Evolutionary conservation across 257 asterid species (phyloP), one percentile per base, ranked within the genome.

Genomic region (Przewalskia tangutica): DNA sequence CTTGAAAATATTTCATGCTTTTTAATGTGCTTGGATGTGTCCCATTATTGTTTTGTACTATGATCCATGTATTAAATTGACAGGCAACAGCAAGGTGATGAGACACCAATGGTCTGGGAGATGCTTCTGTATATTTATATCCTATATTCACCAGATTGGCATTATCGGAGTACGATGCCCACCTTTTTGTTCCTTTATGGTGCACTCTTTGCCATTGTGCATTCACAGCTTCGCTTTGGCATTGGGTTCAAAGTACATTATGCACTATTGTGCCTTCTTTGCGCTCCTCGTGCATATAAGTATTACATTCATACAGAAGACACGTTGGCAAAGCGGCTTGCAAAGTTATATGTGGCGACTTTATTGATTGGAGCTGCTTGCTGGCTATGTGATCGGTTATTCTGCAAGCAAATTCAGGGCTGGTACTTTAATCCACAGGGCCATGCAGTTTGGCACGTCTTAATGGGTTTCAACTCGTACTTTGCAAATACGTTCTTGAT

Each of bases 51-150:
- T 70, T 68, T 9, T 75, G 23, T 80, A 64, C 75, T 50, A 63
- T 64, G 59, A 50, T 44, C 77, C 53, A 23, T 71, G 76, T 70
- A 83, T 67, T 81, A 53, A 66, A 42, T 84, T 84, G 86, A 56
- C 87, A 93, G 97, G 92, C 95, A 92, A 88, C 98, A 93, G 84
- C 98, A 95, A 86, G 99, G 97, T 40, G 99, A 95, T 80, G 99
- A 95, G 90, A 95, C 99, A n/a, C 99, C 99, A 42, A 95, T 95
- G 99, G 97, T 95, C 80, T 95, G 99, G 99, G 99, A 95, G 89
- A 95, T 92, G 99, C 99, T 95, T 78, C 95, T 95, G 16, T 95
- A 95, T 77, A 92, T 95, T 63, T 95, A 95, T 93, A 95, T 95
- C 82, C 94, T 95, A 82, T 93, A 95, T 89, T 95, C 99, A 20